Conservation (phyloP, 2,329 filamentous ascomycete genomes). For the Nannizziopsis barbatae region DNA sequence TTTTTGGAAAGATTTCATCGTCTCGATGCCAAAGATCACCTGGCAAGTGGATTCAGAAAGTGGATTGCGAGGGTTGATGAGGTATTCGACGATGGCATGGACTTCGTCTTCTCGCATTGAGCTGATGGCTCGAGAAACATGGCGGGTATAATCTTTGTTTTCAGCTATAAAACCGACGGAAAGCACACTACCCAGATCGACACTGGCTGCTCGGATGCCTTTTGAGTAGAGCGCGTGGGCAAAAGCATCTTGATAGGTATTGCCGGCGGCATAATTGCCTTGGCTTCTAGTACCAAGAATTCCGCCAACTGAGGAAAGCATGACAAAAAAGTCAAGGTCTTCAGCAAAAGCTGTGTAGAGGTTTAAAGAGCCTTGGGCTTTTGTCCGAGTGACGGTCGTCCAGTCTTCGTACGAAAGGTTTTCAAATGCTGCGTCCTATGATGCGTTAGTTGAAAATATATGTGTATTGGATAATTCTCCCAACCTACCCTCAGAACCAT, state of each 20-base stretch:
- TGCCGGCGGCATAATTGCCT: constrained; percentile 35
- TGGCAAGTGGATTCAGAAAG: constrained; percentile 14
- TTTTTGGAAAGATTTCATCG: constrained; percentile 13
- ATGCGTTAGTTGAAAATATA: background rate
- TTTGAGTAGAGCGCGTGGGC: constrained; percentile 21
- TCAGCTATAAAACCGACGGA: constrained; percentile 25
- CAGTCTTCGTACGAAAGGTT: constrained; percentile 35
- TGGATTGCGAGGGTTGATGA: constrained; percentile 16
- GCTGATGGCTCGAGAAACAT: constrained; percentile 9
- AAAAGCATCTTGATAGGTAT: constrained; percentile 31
- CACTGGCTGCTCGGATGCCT: constrained; percentile 19
- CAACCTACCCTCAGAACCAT: constrained; percentile 22
- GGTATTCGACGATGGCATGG: constrained; percentile 14
- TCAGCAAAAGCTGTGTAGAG: constrained; percentile 23
- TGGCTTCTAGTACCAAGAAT: constrained; percentile 39
- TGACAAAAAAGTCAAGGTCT: constrained; percentile 35
- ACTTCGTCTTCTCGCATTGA: constrained; percentile 12
- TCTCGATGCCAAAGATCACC: constrained; percentile 16
- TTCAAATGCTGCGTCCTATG: constrained; percentile 26
- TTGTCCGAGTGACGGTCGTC: constrained; percentile 29
- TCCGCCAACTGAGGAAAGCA: constrained; percentile 33
- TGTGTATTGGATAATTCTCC: too few species aligned
- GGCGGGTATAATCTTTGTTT: constrained; percentile 9
- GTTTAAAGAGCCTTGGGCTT: constrained; percentile 32
- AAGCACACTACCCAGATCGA: constrained; percentile 27